Percentiles rank a stretch among this genome's conserved stretches.
Conservation (phyloP, 73 alveolate species). For the Symbiodinium natans region DNA sequence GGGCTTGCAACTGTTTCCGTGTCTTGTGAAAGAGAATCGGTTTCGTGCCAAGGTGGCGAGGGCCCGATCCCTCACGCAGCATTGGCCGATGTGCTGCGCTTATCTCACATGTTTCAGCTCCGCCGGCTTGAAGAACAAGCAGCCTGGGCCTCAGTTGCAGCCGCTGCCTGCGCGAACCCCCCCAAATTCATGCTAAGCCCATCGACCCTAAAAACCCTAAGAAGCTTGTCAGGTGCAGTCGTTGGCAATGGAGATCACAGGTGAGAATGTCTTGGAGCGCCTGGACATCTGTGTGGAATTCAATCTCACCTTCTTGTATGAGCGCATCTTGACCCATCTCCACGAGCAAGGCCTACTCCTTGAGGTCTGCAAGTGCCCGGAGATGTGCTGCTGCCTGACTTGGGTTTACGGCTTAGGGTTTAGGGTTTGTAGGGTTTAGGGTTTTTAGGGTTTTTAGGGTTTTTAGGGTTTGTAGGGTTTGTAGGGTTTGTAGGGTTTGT, state of each 20-base stretch:
- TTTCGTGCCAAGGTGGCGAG: background rate
- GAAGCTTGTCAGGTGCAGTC: background rate
- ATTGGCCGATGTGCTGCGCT: background rate
- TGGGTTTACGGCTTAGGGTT: too few relatives aligned
- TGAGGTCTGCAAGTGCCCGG: slow-evolving; percentile 1
- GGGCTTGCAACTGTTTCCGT: too few relatives aligned
- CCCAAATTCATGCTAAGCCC: background rate
- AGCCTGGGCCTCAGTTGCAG: background rate
- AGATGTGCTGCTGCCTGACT: background rate
- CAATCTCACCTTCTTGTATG: background rate
- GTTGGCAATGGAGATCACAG: background rate
- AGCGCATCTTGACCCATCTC: background rate
- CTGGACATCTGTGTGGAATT: background rate
- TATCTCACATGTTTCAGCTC: background rate
- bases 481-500: too few relatives aligned
- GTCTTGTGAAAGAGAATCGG: too few relatives aligned
- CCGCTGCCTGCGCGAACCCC: too few relatives aligned
- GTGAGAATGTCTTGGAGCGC: background rate
- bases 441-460: too few relatives aligned
- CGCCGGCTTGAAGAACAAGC: background rate
- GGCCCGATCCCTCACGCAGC: background rate
- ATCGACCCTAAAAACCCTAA: background rate
- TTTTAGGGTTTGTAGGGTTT: too few relatives aligned
- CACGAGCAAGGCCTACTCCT: background rate
- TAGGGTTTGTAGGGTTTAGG: too few relatives aligned